Conservation (phyloP, 202 grass and related monocot species). For the Bolboschoenoplectus hybrid region DNA sequence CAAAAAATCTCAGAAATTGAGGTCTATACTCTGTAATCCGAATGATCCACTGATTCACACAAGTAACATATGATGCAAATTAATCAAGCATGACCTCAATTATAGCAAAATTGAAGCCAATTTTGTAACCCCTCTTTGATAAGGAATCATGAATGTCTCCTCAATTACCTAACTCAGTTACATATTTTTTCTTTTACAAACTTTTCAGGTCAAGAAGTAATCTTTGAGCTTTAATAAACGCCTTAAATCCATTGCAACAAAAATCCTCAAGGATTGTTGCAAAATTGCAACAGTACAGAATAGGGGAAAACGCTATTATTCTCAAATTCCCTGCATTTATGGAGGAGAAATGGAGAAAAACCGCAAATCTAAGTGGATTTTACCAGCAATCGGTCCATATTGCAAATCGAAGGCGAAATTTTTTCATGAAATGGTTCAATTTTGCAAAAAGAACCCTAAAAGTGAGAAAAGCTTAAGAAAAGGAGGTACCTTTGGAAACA, state of each 20-base stretch:
- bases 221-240: not conserved
- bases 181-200: not conserved
- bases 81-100: not conserved
- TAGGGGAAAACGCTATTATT: not conserved
- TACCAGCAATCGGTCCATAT: not conserved
- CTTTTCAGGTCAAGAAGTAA: not conserved
- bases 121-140: not conserved
- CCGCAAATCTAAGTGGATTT: not conserved
- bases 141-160: not conserved
- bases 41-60: not conserved
- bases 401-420: not conserved
- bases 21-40: not conserved
- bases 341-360: not conserved
- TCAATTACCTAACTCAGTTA: not conserved
- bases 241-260: not conserved
- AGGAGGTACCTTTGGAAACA: not conserved
- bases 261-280: not conserved
- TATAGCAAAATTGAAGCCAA: not conserved
- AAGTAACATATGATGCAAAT: not conserved
- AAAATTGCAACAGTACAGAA: not conserved
- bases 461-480: not conserved
- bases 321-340: conserved; percentile 6
- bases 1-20: not conserved
- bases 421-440: not conserved
- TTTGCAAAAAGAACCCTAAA: conserved; percentile 12